Percentiles rank a stretch among this genome's conserved stretches.
phyloP scores from a whole-genome alignment of 2,329 filamentous ascomycete genomes.

The Knufia petricola region DNA sequence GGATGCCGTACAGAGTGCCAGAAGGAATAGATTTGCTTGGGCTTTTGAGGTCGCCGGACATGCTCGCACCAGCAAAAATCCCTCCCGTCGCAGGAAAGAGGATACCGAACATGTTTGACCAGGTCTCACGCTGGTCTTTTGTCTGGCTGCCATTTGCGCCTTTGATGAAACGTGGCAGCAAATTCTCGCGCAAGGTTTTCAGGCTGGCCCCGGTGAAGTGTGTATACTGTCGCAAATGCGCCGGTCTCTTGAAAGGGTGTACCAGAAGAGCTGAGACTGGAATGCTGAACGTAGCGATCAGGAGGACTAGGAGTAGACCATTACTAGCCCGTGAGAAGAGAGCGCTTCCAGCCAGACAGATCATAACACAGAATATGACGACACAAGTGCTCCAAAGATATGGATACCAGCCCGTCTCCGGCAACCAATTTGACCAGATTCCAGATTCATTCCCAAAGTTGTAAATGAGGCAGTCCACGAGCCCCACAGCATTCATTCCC shows the following conservation, averaged over 20 bases:
- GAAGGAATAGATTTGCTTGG: slow-evolving; percentile 76
- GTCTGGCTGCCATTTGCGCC: slow-evolving; percentile 55
- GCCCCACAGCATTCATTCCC: slow-evolving; percentile 75
- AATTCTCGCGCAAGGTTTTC: slow-evolving; percentile 61
- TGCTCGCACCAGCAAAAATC: slow-evolving; percentile 65
- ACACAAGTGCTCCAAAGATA: slow-evolving; percentile 68
- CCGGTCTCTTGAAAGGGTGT: slow-evolving; percentile 55
- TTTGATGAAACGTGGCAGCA: slow-evolving; percentile 56
- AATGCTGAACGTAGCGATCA: slow-evolving; percentile 68
- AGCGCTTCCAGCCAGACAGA: slow-evolving; percentile 70
- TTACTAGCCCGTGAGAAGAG: slow-evolving; percentile 76
- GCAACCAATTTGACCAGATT: slow-evolving; percentile 50
- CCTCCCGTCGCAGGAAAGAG: slow-evolving; percentile 63
- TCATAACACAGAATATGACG: slow-evolving; percentile 59
- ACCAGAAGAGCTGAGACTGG: slow-evolving; percentile 64
- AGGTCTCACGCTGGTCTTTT: slow-evolving; percentile 56
- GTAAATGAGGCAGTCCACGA: slow-evolving; percentile 71
- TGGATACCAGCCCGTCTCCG: slow-evolving; percentile 63
- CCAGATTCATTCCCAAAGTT: slow-evolving; percentile 56
- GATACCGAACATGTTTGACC: slow-evolving; percentile 76
- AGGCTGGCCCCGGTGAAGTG: slow-evolving; percentile 69
- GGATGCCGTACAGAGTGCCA: slow-evolving; percentile 70
- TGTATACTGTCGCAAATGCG: slow-evolving; percentile 43
- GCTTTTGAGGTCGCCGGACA: slow-evolving; percentile 77
- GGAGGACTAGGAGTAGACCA: slow-evolving; percentile 59